A percentile compares a stretch with the other conserved stretches of the same genome.
phyloP scores from a whole-genome alignment of 805 yeast genomes.

The Isabelozyma heimii region DNA sequence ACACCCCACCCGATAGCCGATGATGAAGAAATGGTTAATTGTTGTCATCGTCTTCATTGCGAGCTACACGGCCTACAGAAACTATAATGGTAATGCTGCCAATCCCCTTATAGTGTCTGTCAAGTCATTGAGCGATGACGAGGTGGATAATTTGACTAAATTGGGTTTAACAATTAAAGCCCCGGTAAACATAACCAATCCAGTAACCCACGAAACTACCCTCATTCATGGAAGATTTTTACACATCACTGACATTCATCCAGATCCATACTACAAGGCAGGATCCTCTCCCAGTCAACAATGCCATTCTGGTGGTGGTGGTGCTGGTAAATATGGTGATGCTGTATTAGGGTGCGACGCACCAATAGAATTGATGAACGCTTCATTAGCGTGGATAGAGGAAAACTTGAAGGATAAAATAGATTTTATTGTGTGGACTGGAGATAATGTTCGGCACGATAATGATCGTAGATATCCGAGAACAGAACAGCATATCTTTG shows the following conservation, averaged over 20 bases:
- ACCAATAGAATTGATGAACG: slow-evolving; percentile 58
- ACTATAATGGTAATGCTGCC: background rate
- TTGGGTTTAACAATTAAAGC: slow-evolving; percentile 35
- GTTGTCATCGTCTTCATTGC: background rate
- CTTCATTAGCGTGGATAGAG: slow-evolving; percentile 66
- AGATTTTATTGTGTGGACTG: slow-evolving; percentile 89
- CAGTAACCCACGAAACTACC: slow-evolving; percentile 18
- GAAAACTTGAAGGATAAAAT: slow-evolving; percentile 67
- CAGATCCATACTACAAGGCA: slow-evolving; percentile 62
- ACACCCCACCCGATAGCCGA: too few relatives aligned
- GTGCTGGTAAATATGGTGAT: slow-evolving; percentile 69
- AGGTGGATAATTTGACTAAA: slow-evolving; percentile 5
- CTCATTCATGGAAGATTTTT: slow-evolving; percentile 70
- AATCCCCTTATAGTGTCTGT: background rate
- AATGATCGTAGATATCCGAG: slow-evolving; percentile 74
- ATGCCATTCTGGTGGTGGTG: slow-evolving; percentile 60
- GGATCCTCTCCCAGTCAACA: slow-evolving; percentile 45
- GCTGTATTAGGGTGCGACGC: slow-evolving; percentile 78
- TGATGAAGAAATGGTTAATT: background rate
- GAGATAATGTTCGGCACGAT: slow-evolving; percentile 85
- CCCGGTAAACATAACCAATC: slow-evolving; percentile 20
- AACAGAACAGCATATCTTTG: slow-evolving; percentile 67
- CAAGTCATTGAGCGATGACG: background rate
- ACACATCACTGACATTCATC: slow-evolving; percentile 87
- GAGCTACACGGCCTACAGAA: background rate